Conservation (phyloP, 2,329 filamentous ascomycete genomes). For the Venturiaceae sp. region DNA sequence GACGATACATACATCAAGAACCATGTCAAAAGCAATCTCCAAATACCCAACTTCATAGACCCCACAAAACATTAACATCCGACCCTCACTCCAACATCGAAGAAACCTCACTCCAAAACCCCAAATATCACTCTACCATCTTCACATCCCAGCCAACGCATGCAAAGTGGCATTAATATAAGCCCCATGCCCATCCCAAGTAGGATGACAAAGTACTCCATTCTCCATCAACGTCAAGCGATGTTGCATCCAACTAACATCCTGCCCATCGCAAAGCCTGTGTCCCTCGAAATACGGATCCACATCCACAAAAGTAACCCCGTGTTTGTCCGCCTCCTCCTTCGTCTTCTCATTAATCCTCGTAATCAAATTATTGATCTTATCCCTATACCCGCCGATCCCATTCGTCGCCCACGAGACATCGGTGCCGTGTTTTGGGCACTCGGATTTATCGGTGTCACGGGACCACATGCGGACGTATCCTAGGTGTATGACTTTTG, state of each 20-base stretch:
- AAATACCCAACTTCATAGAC: too few relatives aligned
- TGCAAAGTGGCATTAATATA: constrained; percentile 1
- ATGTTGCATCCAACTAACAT: constrained; percentile 2
- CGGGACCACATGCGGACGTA: background rate
- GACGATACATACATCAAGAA: too few relatives aligned
- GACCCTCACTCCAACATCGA: too few relatives aligned
- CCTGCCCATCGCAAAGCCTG: constrained; percentile 1
- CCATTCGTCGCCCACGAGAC: background rate
- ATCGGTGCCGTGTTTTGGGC: background rate
- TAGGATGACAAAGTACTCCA: constrained; percentile 2
- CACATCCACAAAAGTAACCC: background rate
- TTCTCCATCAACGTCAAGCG: background rate
- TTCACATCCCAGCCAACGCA: too few relatives aligned
- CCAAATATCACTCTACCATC: too few relatives aligned
- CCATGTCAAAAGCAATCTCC: too few relatives aligned
- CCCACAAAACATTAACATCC: too few relatives aligned
- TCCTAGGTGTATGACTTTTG: background rate
- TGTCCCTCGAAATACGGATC: background rate
- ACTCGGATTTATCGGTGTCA: background rate
- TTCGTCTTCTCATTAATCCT: background rate
- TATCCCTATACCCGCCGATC: background rate
- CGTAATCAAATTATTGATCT: background rate
- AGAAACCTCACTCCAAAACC: too few relatives aligned
- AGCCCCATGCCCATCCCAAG: constrained; percentile 1
- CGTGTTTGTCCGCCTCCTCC: background rate